phyloP scores from a whole-genome alignment of 305 asterid species.

The Lippia alba region DNA sequence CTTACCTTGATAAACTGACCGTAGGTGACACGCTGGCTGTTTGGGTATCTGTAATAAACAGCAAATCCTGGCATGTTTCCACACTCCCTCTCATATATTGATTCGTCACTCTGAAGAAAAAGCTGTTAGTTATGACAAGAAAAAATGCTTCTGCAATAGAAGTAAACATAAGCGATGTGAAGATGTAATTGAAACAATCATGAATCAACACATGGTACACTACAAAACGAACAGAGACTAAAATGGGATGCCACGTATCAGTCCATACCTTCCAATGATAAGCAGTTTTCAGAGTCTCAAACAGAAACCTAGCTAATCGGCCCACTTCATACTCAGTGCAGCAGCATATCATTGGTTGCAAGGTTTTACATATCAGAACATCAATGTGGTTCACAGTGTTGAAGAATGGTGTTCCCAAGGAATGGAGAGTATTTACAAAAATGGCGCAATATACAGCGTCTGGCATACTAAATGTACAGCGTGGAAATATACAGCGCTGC shows the following conservation, averaged over 20 bases:
- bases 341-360: conserved; percentile 99
- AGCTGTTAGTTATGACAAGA: conserved; percentile 24
- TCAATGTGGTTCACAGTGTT: conserved; percentile 99
- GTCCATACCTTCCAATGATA: conserved; percentile 91
- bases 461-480: conserved; percentile 98
- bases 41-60: conserved; percentile 94
- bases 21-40: conserved; percentile 97
- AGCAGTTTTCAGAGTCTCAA: conserved; percentile 94
- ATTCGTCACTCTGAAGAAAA: conserved; percentile 78
- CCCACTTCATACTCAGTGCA: conserved; percentile 99
- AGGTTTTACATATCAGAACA: conserved; percentile 95
- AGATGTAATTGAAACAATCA: conserved; percentile 1
- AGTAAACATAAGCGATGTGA: conserved; percentile 23
- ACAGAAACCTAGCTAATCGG: conserved; percentile 93
- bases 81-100: conserved; percentile 94
- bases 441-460: conserved; percentile 98
- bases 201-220: conserved; percentile 5
- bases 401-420: conserved; percentile 98
- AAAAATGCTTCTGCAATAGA: conserved; percentile 4
- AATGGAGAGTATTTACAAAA: conserved; percentile 94
- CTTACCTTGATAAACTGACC: conserved; percentile 95
- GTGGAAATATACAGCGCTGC: conserved; percentile 98
- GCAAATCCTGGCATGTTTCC: conserved; percentile 99
- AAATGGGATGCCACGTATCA: conserved; percentile 23
- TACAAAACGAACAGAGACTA: conserved; percentile 10